Evolutionary conservation across 768 basidiomycete genomes (phyloP), one percentile per base, ranked within the genome.

Genomic region (Leccinum ochraceum): DNA sequence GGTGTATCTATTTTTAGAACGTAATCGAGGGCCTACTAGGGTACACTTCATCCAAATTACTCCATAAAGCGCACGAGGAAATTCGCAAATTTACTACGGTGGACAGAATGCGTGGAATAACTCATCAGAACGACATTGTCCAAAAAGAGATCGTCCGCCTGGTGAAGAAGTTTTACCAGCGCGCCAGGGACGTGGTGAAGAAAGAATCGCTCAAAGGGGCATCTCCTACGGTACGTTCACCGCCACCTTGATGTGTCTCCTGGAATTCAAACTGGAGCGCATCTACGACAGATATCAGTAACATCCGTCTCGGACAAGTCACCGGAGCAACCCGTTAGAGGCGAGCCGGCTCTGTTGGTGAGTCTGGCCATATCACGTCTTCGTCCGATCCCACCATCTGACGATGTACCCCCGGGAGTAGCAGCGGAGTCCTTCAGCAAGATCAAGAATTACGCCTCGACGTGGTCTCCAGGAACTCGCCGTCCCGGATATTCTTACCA

Each of bases 401-500:
- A 60, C 17, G 1, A 50, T 26, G 3, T 48, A 16, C 16, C 24
- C 17, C 37, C 7, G 16, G 37, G 44, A 14, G 16, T 55, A 61
- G 60, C 39, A 32, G 32, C 26, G 37, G 22, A n/a, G 8, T 16
- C 11, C 28, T 4, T 54, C 57, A 14, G 13, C 36, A 26, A 58
- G 36, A 44, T 14, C 53, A 24, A 51, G 55, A 36, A 28, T 26
- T 9, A 11, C 24, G 11, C 36, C 36, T 20, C 34, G 52, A 32
- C 57, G 57, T n/a, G 26, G 50, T 24, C 51, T 14, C 7, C 44
- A 58, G 36, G 57, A 59, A 32, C 42, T 24, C n/a, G 17, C 42
- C 39, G 39, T 42, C 2, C 52, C 57, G 2, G 57, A 59, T 39
- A 61, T 61, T 49, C 60, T 61, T 26, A 39, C 51, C 14, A 54